A percentile compares a stretch with the other conserved stretches of the same genome.
Conservation (phyloP, 163 green algal species). For the Chlamydomonas reinhardtii region DNA sequence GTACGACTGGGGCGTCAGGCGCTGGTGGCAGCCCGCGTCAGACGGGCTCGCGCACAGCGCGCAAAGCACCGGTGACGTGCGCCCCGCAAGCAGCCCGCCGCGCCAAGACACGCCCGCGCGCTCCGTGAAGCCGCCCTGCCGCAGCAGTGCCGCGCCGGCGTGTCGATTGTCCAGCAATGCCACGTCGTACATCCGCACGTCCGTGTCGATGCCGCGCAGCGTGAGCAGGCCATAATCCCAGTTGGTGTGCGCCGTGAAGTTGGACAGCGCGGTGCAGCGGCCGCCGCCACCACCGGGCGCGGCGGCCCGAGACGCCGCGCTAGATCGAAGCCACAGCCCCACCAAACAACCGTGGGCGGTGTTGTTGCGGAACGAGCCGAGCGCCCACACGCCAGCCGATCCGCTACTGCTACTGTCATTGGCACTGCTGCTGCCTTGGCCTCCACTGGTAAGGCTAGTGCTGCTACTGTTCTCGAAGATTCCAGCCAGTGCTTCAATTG, state of each 20-base stretch:
- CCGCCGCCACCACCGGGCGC: background rate
- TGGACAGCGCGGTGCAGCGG: constrained; percentile 33
- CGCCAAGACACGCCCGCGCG: background rate
- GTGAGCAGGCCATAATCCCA: constrained; percentile 65
- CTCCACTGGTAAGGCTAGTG: too few relatives aligned
- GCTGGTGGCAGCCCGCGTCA: constrained; percentile 36
- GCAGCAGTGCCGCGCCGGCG: constrained; percentile 50
- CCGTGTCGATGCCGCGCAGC: constrained; percentile 49
- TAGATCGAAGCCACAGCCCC: constrained; percentile 45
- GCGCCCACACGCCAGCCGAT: background rate
- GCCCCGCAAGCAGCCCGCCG: constrained; percentile 23
- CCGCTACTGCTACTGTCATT: too few relatives aligned
- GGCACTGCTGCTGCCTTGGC: too few relatives aligned
- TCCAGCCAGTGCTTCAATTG: too few relatives aligned
- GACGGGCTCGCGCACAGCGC: background rate
- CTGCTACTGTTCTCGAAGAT: too few relatives aligned
- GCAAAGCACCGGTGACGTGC: constrained; percentile 3
- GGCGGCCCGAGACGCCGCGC: background rate
- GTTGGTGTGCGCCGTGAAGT: constrained; percentile 44
- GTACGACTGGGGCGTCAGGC: background rate
- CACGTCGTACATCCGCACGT: constrained; percentile 44
- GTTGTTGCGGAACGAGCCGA: constrained; percentile 48
- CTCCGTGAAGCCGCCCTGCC: constrained; percentile 14
- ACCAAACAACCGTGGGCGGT: constrained; percentile 53
- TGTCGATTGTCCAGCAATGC: constrained; percentile 43